These are phyloP conservation scores for Capillidium rhysosporum DNA, from an alignment of 371 early-diverging fungal genomes.

Conservation along the genomic window DNA sequence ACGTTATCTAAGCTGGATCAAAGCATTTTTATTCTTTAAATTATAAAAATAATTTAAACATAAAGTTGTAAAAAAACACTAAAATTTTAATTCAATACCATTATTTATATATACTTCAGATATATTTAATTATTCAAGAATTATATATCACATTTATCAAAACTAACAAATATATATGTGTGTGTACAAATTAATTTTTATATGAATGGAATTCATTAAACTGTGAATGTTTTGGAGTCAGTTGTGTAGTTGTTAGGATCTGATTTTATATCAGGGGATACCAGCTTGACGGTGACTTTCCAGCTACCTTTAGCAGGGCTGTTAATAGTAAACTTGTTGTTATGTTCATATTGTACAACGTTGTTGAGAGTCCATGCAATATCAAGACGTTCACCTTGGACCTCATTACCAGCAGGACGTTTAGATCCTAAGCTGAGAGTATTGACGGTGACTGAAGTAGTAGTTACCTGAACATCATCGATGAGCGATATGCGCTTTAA, in stretches of 20 bases:
- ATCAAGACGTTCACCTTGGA: neutral
- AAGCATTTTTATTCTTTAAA: too few species aligned
- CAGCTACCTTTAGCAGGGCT: neutral
- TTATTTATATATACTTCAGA: too few species aligned
- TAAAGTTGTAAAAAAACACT: too few species aligned
- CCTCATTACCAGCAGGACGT: neutral
- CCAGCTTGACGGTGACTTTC: conserved; percentile 2
- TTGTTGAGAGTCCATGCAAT: conserved; percentile 10
- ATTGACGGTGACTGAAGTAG: neutral
- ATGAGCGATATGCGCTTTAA: conserved; percentile 21
- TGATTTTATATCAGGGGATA: neutral
- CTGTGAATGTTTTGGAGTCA: neutral
- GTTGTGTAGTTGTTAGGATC: neutral
- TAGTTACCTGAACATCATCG: conserved; percentile 15
- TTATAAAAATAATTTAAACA: too few species aligned
- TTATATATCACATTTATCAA: too few species aligned
- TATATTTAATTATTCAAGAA: too few species aligned
- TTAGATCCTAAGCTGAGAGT: neutral
- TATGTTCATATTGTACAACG: neutral
- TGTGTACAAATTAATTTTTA: too few species aligned
- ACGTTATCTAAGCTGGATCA: too few species aligned
- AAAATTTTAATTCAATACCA: too few species aligned
- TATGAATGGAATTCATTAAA: too few species aligned
- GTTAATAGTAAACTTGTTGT: neutral
- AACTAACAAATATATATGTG: too few species aligned